Evolutionary conservation across 495 filamentous ascomycete genomes (phyloP).

Genomic region (Penicillium subrubescens): DNA sequence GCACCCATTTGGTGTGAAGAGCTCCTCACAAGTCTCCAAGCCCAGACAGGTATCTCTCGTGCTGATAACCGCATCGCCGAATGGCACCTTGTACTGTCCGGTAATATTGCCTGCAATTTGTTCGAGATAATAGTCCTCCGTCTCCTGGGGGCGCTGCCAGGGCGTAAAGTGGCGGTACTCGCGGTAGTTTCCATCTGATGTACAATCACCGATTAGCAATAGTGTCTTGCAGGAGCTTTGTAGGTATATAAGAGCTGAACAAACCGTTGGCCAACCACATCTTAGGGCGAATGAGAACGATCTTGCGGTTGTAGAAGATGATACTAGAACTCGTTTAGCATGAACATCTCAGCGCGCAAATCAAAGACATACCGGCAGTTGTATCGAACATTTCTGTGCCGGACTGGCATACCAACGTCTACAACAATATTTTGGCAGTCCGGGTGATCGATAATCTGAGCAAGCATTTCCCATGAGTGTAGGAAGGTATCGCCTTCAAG

Average conservation of each 20-base stretch:
- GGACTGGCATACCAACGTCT: slow-evolving; percentile 70
- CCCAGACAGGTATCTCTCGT: slow-evolving; percentile 73
- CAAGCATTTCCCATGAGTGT: slow-evolving; percentile 75
- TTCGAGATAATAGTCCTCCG: slow-evolving; percentile 77
- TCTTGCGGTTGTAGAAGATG: slow-evolving; percentile 66
- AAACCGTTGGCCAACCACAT: slow-evolving; percentile 76
- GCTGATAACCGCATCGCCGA: slow-evolving; percentile 77
- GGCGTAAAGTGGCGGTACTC: slow-evolving; percentile 64
- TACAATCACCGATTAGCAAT: neutral
- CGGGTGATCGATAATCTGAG: slow-evolving; percentile 54
- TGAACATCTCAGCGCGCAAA: neutral
- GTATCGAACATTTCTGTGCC: slow-evolving; percentile 68
- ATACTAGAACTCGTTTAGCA: slow-evolving; percentile 33
- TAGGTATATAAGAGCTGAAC: slow-evolving; percentile 5
- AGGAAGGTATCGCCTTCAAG: slow-evolving; percentile 53
- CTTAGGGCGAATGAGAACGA: slow-evolving; percentile 80
- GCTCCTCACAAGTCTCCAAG: slow-evolving; percentile 77
- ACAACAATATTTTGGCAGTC: slow-evolving; percentile 75
- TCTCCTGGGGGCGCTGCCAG: slow-evolving; percentile 58
- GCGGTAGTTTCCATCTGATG: slow-evolving; percentile 43
- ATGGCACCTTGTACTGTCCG: slow-evolving; percentile 62
- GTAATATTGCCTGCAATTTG: slow-evolving; percentile 61
- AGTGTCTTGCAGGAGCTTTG: neutral
- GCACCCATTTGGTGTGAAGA: slow-evolving; percentile 68
- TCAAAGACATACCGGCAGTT: slow-evolving; percentile 59